phyloP scores from a whole-genome alignment of 2,329 filamentous ascomycete species.

The Arthrobotrys megalospora region DNA sequence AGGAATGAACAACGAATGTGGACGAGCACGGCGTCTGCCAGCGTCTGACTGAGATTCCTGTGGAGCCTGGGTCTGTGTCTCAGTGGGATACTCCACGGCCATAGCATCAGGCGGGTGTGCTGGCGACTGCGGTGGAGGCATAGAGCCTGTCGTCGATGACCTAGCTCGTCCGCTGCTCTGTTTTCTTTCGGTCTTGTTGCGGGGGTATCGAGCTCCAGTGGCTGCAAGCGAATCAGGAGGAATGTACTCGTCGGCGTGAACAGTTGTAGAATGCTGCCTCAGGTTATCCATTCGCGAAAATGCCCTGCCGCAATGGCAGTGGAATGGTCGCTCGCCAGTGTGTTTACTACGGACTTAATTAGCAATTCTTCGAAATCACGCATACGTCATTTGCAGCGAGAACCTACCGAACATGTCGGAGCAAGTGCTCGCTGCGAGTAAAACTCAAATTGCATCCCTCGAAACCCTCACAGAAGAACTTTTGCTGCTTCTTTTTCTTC shows the following conservation, averaged over 20 bases:
- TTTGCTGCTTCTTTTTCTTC: slow-evolving; percentile 96
- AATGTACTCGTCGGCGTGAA: slow-evolving; percentile 97
- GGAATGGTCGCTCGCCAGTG: slow-evolving; percentile 95
- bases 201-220: slow-evolving; percentile 90
- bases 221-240: slow-evolving; percentile 93
- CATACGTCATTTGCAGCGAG: slow-evolving; percentile 36
- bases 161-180: slow-evolving; percentile 80
- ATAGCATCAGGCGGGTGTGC: slow-evolving; percentile 56
- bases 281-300: slow-evolving; percentile 97
- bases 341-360: slow-evolving; percentile 79
- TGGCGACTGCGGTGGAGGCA: slow-evolving; percentile 57
- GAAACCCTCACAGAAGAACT: slow-evolving; percentile 96
- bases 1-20: slow-evolving; percentile 57
- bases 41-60: slow-evolving; percentile 55
- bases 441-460: slow-evolving; percentile 95
- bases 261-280: slow-evolving; percentile 95
- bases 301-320: slow-evolving; percentile 92
- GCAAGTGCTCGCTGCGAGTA: slow-evolving; percentile 93
- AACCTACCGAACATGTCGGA: slow-evolving; percentile 87
- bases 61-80: slow-evolving; percentile 34
- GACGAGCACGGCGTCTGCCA: slow-evolving; percentile 54
- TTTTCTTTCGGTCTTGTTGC: slow-evolving; percentile 88
- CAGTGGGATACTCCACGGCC: slow-evolving; percentile 55
- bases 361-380: slow-evolving; percentile 28
- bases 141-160: slow-evolving; percentile 78